Conservation (phyloP, 768 basidiomycete species). For the Leccinum rimulosum region DNA sequence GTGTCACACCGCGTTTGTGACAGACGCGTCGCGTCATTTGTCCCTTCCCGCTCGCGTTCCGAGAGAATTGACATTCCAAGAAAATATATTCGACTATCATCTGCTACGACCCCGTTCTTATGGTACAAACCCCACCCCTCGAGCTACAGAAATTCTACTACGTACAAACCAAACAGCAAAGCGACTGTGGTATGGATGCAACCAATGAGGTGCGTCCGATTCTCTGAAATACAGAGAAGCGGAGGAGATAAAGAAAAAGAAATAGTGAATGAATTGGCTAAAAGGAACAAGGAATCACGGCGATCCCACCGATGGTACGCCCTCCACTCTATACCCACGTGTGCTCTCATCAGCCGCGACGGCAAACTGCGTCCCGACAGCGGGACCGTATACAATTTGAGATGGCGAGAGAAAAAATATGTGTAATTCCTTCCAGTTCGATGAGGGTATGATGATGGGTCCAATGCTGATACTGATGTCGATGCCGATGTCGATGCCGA, state of each 20-base stretch:
- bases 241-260: background rate
- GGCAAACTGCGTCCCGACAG: constrained; percentile 4
- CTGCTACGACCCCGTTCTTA: too few relatives aligned
- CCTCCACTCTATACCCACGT: constrained; percentile 16
- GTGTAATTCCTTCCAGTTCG: constrained; percentile 18
- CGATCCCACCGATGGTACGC: constrained; percentile 19
- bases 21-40: constrained; percentile 22
- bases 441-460: constrained; percentile 22
- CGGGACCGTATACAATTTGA: constrained; percentile 22
- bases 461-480: constrained; percentile 18
- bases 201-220: constrained; percentile 1
- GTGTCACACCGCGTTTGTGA: constrained; percentile 31
- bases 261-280: background rate
- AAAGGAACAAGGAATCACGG: constrained; percentile 8
- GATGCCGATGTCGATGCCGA: constrained; percentile 18
- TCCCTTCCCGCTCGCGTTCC: background rate
- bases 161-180: too few relatives aligned
- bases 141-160: too few relatives aligned
- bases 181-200: too few relatives aligned
- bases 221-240: constrained; percentile 18
- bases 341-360: constrained; percentile 1
- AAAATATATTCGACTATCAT: constrained; percentile 17
- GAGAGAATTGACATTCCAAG: constrained; percentile 14
- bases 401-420: constrained; percentile 19
- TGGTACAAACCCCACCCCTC: too few relatives aligned